These are phyloP conservation scores for Mitragyna speciosa DNA, from an alignment of 257 asterid species.

Conservation along the genomic window DNA sequence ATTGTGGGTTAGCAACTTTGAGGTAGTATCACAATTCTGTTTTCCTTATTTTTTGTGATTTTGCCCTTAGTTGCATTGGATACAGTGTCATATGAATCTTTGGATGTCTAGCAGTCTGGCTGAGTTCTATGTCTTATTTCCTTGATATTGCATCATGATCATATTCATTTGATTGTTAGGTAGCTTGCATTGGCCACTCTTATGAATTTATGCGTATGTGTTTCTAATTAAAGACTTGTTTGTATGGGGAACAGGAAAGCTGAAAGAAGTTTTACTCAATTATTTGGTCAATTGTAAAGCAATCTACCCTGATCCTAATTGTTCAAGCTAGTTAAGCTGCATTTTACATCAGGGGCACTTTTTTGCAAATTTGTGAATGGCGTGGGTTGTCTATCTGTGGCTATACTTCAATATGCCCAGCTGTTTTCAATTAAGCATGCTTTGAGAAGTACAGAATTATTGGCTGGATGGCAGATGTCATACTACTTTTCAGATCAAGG, in stretches of 20 bases:
- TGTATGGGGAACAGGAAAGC: slow-evolving; percentile 4
- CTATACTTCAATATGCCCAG: neutral
- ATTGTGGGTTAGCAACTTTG: slow-evolving; percentile 17
- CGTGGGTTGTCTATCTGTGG: neutral
- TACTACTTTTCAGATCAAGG: neutral
- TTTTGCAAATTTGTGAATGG: neutral
- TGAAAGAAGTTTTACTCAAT: slow-evolving; percentile 4
- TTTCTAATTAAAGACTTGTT: neutral
- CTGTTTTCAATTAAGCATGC: neutral
- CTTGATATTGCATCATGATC: neutral
- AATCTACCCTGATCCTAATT: slow-evolving; percentile 1
- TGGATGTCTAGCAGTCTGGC: neutral
- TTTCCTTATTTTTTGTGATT: neutral
- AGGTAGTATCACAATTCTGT: slow-evolving; percentile 24
- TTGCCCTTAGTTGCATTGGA: neutral
- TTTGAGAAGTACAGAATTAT: no score
- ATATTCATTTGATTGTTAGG: neutral
- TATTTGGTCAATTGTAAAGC: slow-evolving; percentile 1
- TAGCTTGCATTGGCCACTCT: neutral
- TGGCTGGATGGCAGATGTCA: neutral
- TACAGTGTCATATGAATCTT: neutral
- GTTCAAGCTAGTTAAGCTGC: slow-evolving; percentile 4
- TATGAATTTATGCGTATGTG: neutral
- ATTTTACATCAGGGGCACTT: neutral
- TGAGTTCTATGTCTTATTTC: neutral